A percentile compares a stretch with the other conserved stretches of the same genome.
phyloP scores from a whole-genome alignment of 2,329 filamentous ascomycete genomes.

The Neurospora crassa region DNA sequence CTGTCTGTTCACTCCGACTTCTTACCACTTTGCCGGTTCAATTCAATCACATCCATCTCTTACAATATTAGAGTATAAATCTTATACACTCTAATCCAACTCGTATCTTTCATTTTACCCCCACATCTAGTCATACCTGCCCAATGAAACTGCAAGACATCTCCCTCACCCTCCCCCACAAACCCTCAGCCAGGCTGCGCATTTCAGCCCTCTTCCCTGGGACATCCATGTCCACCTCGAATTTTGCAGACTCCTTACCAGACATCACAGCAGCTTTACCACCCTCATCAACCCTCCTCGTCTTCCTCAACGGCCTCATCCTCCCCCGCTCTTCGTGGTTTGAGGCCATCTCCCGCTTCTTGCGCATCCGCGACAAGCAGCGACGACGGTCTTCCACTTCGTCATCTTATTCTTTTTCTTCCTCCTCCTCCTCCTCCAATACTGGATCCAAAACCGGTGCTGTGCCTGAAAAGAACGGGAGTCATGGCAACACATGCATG shows the following conservation, averaged over 20 bases:
- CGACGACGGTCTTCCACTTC: background rate
- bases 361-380: conserved; percentile 2
- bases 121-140: background rate
- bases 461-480: background rate
- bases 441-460: background rate
- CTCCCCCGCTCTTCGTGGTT: conserved; percentile 14
- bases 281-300: conserved; percentile 10
- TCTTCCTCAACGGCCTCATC: conserved; percentile 19
- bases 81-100: background rate
- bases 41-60: background rate
- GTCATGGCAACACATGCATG: background rate
- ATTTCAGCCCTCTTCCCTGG: conserved; percentile 8
- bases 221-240: background rate
- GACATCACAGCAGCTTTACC: conserved; percentile 3
- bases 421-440: background rate
- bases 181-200: conserved; percentile 13
- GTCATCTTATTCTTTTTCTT: background rate
- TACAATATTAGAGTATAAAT: background rate
- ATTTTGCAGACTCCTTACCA: background rate
- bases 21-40: background rate
- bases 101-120: background rate
- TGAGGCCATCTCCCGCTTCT: conserved; percentile 9
- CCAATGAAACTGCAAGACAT: conserved; percentile 10
- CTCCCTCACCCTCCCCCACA: conserved; percentile 10
- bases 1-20: background rate